Evolutionary conservation across 208 protist genomes (phyloP).

Genomic region (Acanthamoeba rhysodes): DNA sequence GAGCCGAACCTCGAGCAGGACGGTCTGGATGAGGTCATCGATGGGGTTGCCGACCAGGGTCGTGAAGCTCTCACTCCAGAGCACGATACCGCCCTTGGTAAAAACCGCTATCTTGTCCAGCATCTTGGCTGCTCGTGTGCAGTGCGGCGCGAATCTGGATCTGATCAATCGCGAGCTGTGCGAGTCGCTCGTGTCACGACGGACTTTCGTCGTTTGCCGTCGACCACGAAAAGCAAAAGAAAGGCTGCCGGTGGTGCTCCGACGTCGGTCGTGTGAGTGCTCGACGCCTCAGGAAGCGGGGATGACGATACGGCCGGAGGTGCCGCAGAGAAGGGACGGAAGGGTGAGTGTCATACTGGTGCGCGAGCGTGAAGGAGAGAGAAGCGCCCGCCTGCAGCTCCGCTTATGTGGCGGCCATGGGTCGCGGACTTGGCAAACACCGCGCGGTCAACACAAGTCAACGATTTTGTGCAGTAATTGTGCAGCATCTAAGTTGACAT

Average conservation of each 20-base stretch:
- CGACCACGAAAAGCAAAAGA: background rate
- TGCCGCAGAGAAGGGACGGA: background rate
- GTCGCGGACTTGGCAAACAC: background rate
- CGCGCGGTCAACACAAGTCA: background rate
- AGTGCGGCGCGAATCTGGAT: background rate
- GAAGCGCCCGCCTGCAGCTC: background rate
- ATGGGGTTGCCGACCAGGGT: slow-evolving; percentile 91
- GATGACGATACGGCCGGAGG: background rate
- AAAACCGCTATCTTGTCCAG: slow-evolving; percentile 96
- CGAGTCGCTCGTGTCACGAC: no score
- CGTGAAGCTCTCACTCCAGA: slow-evolving; percentile 92
- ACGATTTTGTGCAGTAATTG: no score
- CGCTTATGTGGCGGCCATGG: background rate
- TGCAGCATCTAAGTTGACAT: no score
- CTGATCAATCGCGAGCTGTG: background rate
- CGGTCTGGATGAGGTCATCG: slow-evolving; percentile 94
- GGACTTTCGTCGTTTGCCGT: background rate
- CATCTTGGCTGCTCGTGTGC: slow-evolving; percentile 87
- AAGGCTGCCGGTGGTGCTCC: background rate
- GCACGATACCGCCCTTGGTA: slow-evolving; percentile 95
- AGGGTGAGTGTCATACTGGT: background rate
- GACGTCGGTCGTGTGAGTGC: background rate
- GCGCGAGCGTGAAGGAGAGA: background rate
- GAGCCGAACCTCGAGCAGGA: slow-evolving; percentile 93
- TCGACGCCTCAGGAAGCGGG: background rate